Conservation (phyloP, 1,284 basidiomycete genomes). For the Sanghuangporus weigelae region DNA sequence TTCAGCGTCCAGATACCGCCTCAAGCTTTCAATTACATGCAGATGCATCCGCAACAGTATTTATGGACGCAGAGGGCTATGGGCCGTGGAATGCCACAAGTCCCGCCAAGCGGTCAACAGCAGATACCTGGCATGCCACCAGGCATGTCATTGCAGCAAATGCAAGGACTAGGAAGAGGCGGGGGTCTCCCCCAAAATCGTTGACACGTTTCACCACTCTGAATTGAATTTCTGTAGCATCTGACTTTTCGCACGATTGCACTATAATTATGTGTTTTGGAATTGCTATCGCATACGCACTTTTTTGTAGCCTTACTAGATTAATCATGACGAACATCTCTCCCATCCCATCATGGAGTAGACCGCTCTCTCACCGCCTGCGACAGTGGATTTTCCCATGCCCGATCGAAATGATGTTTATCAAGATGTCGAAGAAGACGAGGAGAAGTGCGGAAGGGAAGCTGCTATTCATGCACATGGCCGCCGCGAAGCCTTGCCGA, state of each 20-base stretch:
- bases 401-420: neutral
- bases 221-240: neutral
- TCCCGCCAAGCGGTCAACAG: slow-evolving; percentile 11
- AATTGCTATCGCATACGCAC: neutral
- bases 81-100: neutral
- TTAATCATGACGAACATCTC: neutral
- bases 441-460: neutral
- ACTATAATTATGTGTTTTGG: neutral
- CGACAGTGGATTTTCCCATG: neutral
- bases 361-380: neutral
- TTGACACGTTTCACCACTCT: slow-evolving; percentile 1
- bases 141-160: slow-evolving; percentile 9
- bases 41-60: slow-evolving; percentile 3
- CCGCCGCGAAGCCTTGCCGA: slow-evolving; percentile 13
- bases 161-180: slow-evolving; percentile 10
- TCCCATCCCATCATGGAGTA: neutral
- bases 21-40: slow-evolving; percentile 9
- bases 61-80: neutral
- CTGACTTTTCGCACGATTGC: neutral
- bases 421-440: slow-evolving; percentile 6
- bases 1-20: slow-evolving; percentile 1
- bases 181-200: slow-evolving; percentile 6
- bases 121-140: slow-evolving; percentile 2
- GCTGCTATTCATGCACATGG: slow-evolving; percentile 7
- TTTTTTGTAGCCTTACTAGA: slow-evolving; percentile 1